A percentile compares a stretch with the other conserved stretches of the same genome.
phyloP scores from a whole-genome alignment of 164 flowering plant genomes.

The Tinospora cordifolia region DNA sequence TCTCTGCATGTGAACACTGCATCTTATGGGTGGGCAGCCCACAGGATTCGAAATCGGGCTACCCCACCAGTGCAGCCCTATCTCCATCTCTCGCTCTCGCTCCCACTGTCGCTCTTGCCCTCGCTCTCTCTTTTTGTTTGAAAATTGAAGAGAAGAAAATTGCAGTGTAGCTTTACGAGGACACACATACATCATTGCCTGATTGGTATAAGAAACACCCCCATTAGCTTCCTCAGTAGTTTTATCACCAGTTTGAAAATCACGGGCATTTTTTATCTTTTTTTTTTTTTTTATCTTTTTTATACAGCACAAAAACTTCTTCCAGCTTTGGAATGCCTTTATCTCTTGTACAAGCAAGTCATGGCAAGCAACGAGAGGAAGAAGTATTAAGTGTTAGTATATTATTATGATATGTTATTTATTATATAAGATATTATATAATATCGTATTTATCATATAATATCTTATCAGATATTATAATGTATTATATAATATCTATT shows the following conservation, averaged over 20 bases:
- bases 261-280: background rate
- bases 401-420: background rate
- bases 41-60: background rate
- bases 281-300: background rate
- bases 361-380: no score
- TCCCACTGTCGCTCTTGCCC: no score
- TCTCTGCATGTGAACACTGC: background rate
- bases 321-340: background rate
- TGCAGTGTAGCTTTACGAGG: background rate
- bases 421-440: no score
- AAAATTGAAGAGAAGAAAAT: background rate
- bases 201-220: background rate
- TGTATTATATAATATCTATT: no score
- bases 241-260: background rate
- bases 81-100: no score
- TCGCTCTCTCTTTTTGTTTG: background rate
- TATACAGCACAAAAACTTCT: background rate
- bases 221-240: background rate
- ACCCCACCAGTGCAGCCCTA: no score
- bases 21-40: no score
- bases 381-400: background rate
- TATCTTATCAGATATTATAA: no score
- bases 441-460: background rate
- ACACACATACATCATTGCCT: background rate
- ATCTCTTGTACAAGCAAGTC: background rate